Evolutionary conservation across 208 protist species (phyloP), one percentile per base, ranked within the genome.

Genomic region (Trypanosomatidae sp.): DNA sequence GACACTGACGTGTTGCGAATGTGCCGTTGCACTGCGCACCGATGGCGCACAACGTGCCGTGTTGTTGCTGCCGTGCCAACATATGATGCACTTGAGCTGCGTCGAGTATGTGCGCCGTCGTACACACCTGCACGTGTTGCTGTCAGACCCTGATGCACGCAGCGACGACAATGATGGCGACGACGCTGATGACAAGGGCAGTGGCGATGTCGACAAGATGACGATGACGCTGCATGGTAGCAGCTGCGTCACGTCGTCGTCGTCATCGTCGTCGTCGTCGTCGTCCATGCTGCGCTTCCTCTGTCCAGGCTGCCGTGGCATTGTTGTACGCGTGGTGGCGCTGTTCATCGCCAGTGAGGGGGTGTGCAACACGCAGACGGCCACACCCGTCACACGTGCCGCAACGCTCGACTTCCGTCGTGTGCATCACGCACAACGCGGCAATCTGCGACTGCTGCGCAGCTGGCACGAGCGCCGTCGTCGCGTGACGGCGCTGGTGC

Each of bases 31-130:
- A 4, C 56, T 88, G 10, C 75, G 75, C 32, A 67, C 64, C 13
- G 77, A 87, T 15, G 70, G 78, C 6, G 49, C 71, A 11, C 48
- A 73, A 50, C 66, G 83, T 1, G 74, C 62, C 4, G 59, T 68
- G 16, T 61, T 92, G 6, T 45, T 92, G 18, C 44, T 92, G 24
- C 83, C 83, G 0, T 92, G 83, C 38, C 75, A 92, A 47, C 83
- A 92, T 47, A 53, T 92, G 11, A 61, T 85, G 33, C 83, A 92
- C 48, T 33, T 71, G 38, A 71, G 75, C 38, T 92, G 83, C 42
- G 67, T 69, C 5, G 77, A 92, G 27, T 92, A 75, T 37, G 60
- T 78, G 7, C 54, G 60, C 33, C 71, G 61, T 1, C 51, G 56
- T 0, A 52, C 44, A 13, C 67, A 70, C 38, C 18, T 57, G 10